phyloP scores from a whole-genome alignment of 306 rosid genomes.

The Biancaea sappan region DNA sequence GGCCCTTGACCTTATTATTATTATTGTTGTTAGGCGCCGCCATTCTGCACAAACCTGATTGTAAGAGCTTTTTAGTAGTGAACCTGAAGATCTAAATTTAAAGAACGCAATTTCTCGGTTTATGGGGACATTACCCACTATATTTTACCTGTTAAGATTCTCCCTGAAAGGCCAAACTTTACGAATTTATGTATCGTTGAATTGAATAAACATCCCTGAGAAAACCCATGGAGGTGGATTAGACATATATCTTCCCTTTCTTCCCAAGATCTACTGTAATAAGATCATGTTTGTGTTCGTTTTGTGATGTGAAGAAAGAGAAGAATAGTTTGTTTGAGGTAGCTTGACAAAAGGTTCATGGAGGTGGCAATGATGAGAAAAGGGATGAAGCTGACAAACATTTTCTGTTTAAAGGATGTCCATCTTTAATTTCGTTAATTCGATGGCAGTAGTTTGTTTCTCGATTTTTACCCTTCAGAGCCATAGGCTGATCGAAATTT shows the following conservation, averaged over 20 bases:
- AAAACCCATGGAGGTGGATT: slow-evolving; percentile 29
- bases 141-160: background rate
- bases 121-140: background rate
- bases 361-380: slow-evolving; percentile 37
- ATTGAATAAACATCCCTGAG: slow-evolving; percentile 23
- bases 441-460: slow-evolving; percentile 42
- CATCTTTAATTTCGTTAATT: slow-evolving; percentile 49
- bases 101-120: background rate
- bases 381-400: slow-evolving; percentile 32
- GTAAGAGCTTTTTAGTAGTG: background rate
- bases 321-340: slow-evolving; percentile 1
- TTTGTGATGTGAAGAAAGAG: slow-evolving; percentile 30
- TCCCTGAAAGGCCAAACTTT: slow-evolving; percentile 6
- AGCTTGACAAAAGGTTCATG: slow-evolving; percentile 45
- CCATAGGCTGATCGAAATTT: slow-evolving; percentile 59
- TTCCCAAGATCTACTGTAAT: background rate
- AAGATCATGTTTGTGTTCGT: slow-evolving; percentile 15
- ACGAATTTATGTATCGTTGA: slow-evolving; percentile 26
- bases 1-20: slow-evolving; percentile 93
- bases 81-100: slow-evolving; percentile 26
- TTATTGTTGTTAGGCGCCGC: slow-evolving; percentile 54
- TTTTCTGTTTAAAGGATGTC: slow-evolving; percentile 49
- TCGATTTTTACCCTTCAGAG: slow-evolving; percentile 35
- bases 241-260: slow-evolving; percentile 4
- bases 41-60: slow-evolving; percentile 30